Percentiles rank a stretch among this genome's conserved stretches.
These are phyloP conservation scores for Thecaphora thlaspeos DNA, from an alignment of 1,284 basidiomycete genomes.

Conservation along the genomic window DNA sequence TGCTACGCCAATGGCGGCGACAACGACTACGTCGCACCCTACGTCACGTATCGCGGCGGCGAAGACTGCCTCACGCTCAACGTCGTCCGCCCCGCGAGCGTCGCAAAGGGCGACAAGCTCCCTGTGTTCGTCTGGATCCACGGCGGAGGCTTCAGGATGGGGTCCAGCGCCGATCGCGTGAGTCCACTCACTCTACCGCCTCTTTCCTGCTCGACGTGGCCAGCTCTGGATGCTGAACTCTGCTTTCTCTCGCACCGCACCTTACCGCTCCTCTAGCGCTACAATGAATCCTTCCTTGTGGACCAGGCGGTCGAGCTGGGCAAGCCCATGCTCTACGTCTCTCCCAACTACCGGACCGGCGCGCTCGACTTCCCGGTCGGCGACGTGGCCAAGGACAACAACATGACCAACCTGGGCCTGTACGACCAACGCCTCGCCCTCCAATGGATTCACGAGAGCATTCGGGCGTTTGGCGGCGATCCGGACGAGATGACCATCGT, in stretches of 20 bases:
- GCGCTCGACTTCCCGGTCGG: constrained; percentile 12
- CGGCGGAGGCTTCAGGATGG: constrained; percentile 24
- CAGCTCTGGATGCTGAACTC: too few species aligned
- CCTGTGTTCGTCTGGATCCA: constrained; percentile 27
- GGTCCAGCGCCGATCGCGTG: constrained; percentile 12
- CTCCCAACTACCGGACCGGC: constrained; percentile 18
- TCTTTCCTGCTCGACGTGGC: too few species aligned
- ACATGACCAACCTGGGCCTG: constrained; percentile 15
- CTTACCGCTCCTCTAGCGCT: too few species aligned
- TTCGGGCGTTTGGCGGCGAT: constrained; percentile 37
- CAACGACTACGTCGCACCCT: constrained; percentile 19
- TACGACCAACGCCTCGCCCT: constrained; percentile 38
- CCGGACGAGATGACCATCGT: constrained; percentile 17
- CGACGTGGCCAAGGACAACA: constrained; percentile 3
- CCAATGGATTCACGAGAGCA: constrained; percentile 35
- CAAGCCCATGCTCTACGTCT: constrained; percentile 19
- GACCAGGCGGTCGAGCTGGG: constrained; percentile 19
- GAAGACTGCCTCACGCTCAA: constrained; percentile 31
- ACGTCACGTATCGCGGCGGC: constrained; percentile 26
- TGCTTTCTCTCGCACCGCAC: too few species aligned
- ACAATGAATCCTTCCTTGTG: constrained; percentile 27
- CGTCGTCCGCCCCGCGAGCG: constrained; percentile 14
- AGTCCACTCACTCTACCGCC: too few species aligned
- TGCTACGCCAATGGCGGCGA: constrained; percentile 17
- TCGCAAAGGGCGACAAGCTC: constrained; percentile 2